Percentiles rank a stretch among this genome's conserved stretches.
Evolutionary conservation across 768 basidiomycete genomes (phyloP).

Genomic region (Trametes meyenii): DNA sequence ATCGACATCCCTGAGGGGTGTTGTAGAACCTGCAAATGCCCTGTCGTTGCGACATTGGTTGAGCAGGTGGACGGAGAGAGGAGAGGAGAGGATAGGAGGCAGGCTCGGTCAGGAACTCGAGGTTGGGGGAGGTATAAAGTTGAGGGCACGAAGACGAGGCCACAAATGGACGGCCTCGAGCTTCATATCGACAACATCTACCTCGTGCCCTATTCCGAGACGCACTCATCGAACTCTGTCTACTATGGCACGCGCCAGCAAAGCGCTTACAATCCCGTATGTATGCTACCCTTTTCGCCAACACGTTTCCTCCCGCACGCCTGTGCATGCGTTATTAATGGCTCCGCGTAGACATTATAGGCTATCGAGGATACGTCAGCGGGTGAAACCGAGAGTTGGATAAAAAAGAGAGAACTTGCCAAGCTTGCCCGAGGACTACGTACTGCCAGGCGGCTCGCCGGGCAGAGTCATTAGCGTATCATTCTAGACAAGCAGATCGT

Average conservation of each 20-base stretch:
- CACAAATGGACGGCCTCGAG: conserved; percentile 2
- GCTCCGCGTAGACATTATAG: too few relatives aligned
- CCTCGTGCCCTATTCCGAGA: conserved; percentile 15
- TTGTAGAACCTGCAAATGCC: conserved; percentile 1
- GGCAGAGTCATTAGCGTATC: too few relatives aligned
- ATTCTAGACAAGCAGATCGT: too few relatives aligned
- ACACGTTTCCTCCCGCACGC: too few relatives aligned
- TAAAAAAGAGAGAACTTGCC: too few relatives aligned
- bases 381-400: too few relatives aligned
- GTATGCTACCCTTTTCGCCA: not conserved
- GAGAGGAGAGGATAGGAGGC: conserved; percentile 2
- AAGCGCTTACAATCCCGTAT: conserved; percentile 6
- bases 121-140: conserved; percentile 15
- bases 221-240: conserved; percentile 15
- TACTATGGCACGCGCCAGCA: conserved; percentile 8
- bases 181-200: conserved; percentile 17
- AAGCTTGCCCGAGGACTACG: too few relatives aligned
- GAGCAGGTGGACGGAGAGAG: not conserved
- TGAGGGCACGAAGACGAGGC: conserved; percentile 14
- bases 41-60: conserved; percentile 6
- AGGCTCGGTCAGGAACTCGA: conserved; percentile 14
- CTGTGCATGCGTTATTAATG: too few relatives aligned
- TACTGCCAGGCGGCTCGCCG: too few relatives aligned
- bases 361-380: too few relatives aligned
- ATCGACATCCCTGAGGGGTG: conserved; percentile 7